A percentile compares a stretch with the other conserved stretches of the same genome.
Conservation (phyloP, 257 asterid genomes). For the Solanum bulbocastanum region DNA sequence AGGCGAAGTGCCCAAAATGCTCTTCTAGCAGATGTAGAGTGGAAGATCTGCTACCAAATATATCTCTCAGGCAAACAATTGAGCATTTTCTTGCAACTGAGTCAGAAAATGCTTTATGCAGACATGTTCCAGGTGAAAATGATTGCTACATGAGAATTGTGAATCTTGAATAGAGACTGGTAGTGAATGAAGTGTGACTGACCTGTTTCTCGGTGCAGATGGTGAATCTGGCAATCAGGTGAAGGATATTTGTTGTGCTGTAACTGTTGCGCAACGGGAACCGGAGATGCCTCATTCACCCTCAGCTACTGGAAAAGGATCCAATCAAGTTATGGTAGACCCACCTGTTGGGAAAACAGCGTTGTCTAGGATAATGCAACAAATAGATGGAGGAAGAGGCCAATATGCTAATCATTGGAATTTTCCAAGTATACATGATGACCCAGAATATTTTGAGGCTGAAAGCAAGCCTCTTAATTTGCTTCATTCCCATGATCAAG, state of each 20-base stretch:
- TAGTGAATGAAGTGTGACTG: neutral
- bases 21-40: constrained; percentile 55
- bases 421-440: constrained; percentile 20
- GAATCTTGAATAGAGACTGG: neutral
- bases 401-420: constrained; percentile 11
- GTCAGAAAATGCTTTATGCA: constrained; percentile 36
- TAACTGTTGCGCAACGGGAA: constrained; percentile 36
- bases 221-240: constrained; percentile 88
- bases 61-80: constrained; percentile 67
- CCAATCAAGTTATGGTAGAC: constrained; percentile 42
- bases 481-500: constrained; percentile 29
- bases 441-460: constrained; percentile 47
- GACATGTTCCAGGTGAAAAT: constrained; percentile 61
- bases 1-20: constrained; percentile 77
- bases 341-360: constrained; percentile 16
- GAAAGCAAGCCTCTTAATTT: constrained; percentile 26
- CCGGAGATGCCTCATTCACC: constrained; percentile 63
- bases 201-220: constrained; percentile 36
- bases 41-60: constrained; percentile 67
- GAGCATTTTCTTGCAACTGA: constrained; percentile 52
- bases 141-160: neutral
- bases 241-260: constrained; percentile 40
- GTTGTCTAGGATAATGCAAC: constrained; percentile 15
- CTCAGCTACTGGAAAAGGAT: constrained; percentile 59
- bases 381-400: constrained; percentile 15